Base-by-base conservation (phyloP, 2,329 filamentous ascomycete species). In the Fusarium palustre region DNA sequence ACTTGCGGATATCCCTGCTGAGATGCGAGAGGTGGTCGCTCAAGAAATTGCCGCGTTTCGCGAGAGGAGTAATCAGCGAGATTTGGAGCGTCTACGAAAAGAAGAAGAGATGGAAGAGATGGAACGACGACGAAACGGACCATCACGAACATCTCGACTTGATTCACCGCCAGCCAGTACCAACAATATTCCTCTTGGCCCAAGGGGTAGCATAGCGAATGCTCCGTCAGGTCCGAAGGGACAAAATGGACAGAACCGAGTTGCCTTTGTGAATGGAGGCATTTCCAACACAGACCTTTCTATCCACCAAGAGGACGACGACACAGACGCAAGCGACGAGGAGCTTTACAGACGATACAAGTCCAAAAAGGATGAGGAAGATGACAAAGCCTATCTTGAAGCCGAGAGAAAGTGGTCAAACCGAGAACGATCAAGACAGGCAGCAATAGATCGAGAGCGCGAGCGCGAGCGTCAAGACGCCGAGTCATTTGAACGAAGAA, bases 21-120 rank as follows among this genome's bases (percentile, higher is more conserved):
- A 98, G 77, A 97, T 97, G 93, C 90, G 96, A 25, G 96, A 97
- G 77, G 94, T 93, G 0, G 96, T 99, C 18, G 93, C 96, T 0
- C 91, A 91, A 59, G 97, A 99, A 78, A 99, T 99, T 74, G 90
- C 93, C 0, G 92, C 94, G 0, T 99, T 99, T 83, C 88, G 96
- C 69, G 96, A 99, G 71, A 88, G 95, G 22, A 97, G 95, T 72
- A 97, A 90, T 63, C 89, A 92, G 65, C 87, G 95, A 39, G 96
- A 99, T 76, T 82, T 97, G 76, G 96, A 99, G 79, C 91, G 96
- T 5, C 82, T 97, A 36, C 90, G 90, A 75, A 86, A 91, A 45
- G 96, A 99, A 79, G 96, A 99, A 77, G 95, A 98, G 77, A 89
- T 97, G 72, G 96, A 98, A 77, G 91, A 92, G 59, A 86, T 90